Evolutionary conservation across 176 grass and related monocot genomes (phyloP).

Genomic region (Lolium rigidum): DNA sequence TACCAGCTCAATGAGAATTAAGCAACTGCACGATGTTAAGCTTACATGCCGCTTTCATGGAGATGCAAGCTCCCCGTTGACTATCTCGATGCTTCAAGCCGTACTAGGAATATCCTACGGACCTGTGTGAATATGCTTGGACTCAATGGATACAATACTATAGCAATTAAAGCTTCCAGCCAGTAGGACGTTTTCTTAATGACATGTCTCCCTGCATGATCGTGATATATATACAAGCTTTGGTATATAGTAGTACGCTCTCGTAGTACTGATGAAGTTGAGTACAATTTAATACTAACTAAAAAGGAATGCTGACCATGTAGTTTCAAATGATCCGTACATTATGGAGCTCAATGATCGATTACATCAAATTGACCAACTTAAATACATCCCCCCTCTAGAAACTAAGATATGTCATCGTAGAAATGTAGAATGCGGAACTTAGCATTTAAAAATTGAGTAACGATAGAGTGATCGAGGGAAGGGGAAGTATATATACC

Average conservation of each 20-base stretch:
- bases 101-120: constrained; percentile 27
- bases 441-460: no score
- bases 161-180: not conserved
- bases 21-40: not conserved
- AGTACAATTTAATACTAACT: not conserved
- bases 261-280: no score
- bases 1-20: not conserved
- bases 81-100: constrained; percentile 9
- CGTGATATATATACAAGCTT: no score
- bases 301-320: not conserved
- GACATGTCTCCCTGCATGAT: no score
- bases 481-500: no score
- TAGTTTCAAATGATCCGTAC: not conserved
- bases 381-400: not conserved
- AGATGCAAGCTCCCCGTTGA: not conserved
- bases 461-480: no score
- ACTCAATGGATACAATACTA: not conserved
- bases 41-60: not conserved
- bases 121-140: constrained; percentile 37
- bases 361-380: not conserved
- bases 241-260: not conserved
- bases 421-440: no score
- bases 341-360: not conserved
- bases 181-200: constrained; percentile 22
- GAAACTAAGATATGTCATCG: no score